These are phyloP conservation scores for Macrophomina pseudophaseolina DNA, from an alignment of 2,329 filamentous ascomycete genomes.

Conservation along the genomic window DNA sequence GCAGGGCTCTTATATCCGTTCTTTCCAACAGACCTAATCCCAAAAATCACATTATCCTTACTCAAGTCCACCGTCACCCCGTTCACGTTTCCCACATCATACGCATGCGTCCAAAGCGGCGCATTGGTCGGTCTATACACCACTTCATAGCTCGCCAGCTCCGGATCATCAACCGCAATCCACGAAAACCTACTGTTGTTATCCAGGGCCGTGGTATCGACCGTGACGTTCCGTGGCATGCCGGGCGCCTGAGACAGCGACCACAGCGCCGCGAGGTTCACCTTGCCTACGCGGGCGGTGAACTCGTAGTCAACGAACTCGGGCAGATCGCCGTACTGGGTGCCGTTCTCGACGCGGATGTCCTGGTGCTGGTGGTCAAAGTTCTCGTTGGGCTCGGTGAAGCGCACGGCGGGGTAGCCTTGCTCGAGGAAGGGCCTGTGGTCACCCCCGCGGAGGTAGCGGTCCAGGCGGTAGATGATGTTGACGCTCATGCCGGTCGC, in stretches of 20 bases:
- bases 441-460: slow-evolving; percentile 63
- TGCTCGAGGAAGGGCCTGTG: slow-evolving; percentile 60
- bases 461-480: slow-evolving; percentile 61
- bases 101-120: slow-evolving; percentile 56
- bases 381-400: slow-evolving; percentile 64
- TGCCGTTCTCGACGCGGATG: slow-evolving; percentile 54
- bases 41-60: slow-evolving; percentile 65
- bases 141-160: slow-evolving; percentile 58
- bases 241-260: slow-evolving; percentile 59
- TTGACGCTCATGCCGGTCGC: slow-evolving; percentile 61
- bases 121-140: slow-evolving; percentile 60
- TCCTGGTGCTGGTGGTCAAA: slow-evolving; percentile 65
- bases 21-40: slow-evolving; percentile 57
- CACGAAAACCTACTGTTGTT: slow-evolving; percentile 60
- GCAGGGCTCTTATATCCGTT: slow-evolving; percentile 59
- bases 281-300: slow-evolving; percentile 58
- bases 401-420: slow-evolving; percentile 61
- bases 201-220: slow-evolving; percentile 53
- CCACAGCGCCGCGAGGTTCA: slow-evolving; percentile 62
- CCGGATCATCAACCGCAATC: slow-evolving; percentile 47
- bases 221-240: slow-evolving; percentile 55
- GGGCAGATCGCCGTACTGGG: slow-evolving; percentile 60
- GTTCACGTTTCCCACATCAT: slow-evolving; percentile 56
- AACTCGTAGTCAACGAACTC: slow-evolving; percentile 65
- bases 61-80: slow-evolving; percentile 55